Percentiles rank a stretch among this genome's conserved stretches.
These are phyloP conservation scores for Bruguiera sexangula DNA, from an alignment of 345 rosid genomes.

Conservation along the genomic window DNA sequence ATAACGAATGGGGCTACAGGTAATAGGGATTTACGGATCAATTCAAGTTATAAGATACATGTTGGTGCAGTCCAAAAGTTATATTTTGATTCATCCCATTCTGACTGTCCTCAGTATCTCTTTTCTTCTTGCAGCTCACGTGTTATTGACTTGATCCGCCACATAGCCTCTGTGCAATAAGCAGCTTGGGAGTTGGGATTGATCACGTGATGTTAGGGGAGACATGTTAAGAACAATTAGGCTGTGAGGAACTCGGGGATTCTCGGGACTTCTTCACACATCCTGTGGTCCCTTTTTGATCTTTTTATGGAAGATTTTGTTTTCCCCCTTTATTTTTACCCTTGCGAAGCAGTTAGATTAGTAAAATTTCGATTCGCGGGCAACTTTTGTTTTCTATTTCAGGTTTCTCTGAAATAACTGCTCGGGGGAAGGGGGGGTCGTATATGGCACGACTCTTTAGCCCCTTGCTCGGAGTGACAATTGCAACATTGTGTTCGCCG, in stretches of 20 bases:
- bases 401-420: no score
- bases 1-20: conserved; percentile 31
- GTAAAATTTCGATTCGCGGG: no score
- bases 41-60: background rate
- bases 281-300: background rate
- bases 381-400: no score
- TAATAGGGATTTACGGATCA: background rate
- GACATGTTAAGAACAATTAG: conserved; percentile 5
- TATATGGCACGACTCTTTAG: no score
- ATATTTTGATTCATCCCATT: no score
- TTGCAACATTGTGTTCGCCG: no score
- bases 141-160: conserved; percentile 50
- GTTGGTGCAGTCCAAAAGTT: no score
- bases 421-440: no score
- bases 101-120: background rate
- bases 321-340: background rate
- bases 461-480: no score
- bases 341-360: background rate
- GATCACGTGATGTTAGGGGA: background rate
- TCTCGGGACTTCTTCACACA: background rate
- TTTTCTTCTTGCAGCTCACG: conserved; percentile 34
- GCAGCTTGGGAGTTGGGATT: background rate
- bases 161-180: conserved; percentile 32
- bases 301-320: background rate
- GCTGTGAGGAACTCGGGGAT: background rate